Conservation (phyloP, 1,284 basidiomycete species). For the Cryptococcus neoformans region DNA sequence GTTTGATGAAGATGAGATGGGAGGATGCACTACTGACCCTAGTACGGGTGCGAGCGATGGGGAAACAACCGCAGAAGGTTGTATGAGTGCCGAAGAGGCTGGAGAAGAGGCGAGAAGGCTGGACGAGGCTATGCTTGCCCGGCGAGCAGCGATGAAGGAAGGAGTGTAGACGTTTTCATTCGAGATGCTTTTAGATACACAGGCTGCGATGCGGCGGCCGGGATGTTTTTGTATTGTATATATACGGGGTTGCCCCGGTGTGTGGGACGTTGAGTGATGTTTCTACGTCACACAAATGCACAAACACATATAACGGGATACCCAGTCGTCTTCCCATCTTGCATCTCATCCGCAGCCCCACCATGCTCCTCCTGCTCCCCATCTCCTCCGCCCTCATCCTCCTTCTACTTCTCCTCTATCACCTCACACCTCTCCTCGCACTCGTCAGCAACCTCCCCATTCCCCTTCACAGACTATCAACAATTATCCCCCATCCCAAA, state of each 20-base stretch:
- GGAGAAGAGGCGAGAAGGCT: constrained; percentile 30
- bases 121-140: constrained; percentile 37
- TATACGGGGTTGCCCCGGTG: no score
- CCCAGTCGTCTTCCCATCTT: no score
- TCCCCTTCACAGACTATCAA: constrained; percentile 12
- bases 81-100: constrained; percentile 21
- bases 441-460: constrained; percentile 19
- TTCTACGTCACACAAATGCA: background rate
- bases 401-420: constrained; percentile 18
- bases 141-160: constrained; percentile 6
- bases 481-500: constrained; percentile 26
- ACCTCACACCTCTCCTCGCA: constrained; percentile 22
- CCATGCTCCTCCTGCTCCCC: constrained; percentile 8
- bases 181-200: no score
- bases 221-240: no score
- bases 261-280: no score
- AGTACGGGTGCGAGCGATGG: background rate
- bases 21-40: constrained; percentile 53
- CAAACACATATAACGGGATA: background rate
- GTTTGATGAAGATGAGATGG: constrained; percentile 69
- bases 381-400: constrained; percentile 23
- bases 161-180: no score
- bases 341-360: no score
- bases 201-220: background rate
- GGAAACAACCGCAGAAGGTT: background rate